phyloP scores from a whole-genome alignment of 1,284 basidiomycete genomes.

The Marasmius oreades region DNA sequence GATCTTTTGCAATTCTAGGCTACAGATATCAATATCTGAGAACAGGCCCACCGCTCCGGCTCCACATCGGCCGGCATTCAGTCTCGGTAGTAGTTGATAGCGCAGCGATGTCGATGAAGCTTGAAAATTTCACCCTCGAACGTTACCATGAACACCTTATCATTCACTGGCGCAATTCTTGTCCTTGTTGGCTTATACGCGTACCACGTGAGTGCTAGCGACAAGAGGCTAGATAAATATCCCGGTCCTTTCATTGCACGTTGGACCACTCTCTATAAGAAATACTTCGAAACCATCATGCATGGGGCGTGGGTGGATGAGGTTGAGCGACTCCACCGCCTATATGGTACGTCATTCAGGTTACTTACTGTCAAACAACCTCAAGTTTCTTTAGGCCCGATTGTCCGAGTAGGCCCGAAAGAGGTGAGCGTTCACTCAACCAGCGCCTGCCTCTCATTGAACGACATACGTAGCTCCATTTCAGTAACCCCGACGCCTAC shows the following conservation, averaged over 20 bases:
- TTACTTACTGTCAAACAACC: not conserved
- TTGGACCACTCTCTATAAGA: conserved; percentile 11
- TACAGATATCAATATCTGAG: too few relatives aligned
- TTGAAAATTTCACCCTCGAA: too few relatives aligned
- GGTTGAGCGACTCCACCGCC: conserved; percentile 9
- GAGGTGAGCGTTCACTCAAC: conserved; percentile 5
- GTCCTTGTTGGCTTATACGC: not conserved
- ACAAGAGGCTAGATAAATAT: conserved; percentile 6
- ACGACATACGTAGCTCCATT: conserved; percentile 20
- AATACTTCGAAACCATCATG: conserved; percentile 11
- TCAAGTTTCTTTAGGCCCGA: conserved; percentile 8
- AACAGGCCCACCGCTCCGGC: too few relatives aligned
- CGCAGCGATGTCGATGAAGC: too few relatives aligned
- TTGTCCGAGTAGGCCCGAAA: conserved; percentile 17
- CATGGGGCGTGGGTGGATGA: conserved; percentile 11
- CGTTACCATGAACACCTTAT: not conserved
- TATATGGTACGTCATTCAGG: conserved; percentile 8
- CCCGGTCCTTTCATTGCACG: conserved; percentile 14
- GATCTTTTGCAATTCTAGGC: too few relatives aligned
- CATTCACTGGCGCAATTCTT: not conserved
- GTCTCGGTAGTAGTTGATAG: too few relatives aligned
- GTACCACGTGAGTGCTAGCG: not conserved
- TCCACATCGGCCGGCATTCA: too few relatives aligned
- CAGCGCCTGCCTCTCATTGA: not conserved
- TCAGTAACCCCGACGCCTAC: conserved; percentile 22